A percentile compares a stretch with the other conserved stretches of the same genome.
Conservation (phyloP, 2,329 filamentous ascomycete species). For the Drechmeria coniospora region DNA sequence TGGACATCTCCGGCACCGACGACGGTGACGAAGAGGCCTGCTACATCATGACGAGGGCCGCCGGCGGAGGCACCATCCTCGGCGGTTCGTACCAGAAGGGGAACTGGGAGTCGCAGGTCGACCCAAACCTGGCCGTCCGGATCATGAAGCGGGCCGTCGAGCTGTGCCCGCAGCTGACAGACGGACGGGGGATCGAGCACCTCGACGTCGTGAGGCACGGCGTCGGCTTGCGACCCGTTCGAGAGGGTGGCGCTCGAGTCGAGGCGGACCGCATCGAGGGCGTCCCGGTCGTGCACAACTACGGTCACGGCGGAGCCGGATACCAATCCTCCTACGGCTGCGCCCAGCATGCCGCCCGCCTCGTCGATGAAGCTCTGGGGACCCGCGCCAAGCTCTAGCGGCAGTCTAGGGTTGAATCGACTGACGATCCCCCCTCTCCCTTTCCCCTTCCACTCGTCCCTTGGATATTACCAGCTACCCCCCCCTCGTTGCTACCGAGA, state of each 20-base stretch:
- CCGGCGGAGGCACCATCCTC: conserved; percentile 66
- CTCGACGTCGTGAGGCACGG: conserved; percentile 66
- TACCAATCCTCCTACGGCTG: conserved; percentile 59
- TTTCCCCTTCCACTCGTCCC: no score
- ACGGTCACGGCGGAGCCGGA: conserved; percentile 67
- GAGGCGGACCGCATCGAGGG: conserved; percentile 40
- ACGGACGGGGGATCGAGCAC: conserved; percentile 52
- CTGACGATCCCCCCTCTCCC: no score
- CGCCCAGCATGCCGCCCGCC: conserved; percentile 46
- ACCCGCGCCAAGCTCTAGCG: no score
- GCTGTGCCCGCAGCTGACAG: conserved; percentile 47
- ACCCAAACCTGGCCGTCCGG: conserved; percentile 61
- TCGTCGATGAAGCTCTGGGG: conserved; percentile 58
- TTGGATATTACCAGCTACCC: no score
- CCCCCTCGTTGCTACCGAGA: no score
- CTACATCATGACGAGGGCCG: conserved; percentile 73
- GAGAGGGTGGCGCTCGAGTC: conserved; percentile 58
- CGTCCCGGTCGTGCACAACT: conserved; percentile 60
- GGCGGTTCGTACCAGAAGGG: conserved; percentile 74
- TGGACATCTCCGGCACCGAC: conserved; percentile 54
- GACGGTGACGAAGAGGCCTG: conserved; percentile 56
- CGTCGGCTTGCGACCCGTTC: conserved; percentile 64
- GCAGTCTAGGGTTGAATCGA: no score
- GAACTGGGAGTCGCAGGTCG: conserved; percentile 65
- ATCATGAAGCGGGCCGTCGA: conserved; percentile 71